A percentile compares a stretch with the other conserved stretches of the same genome.
phyloP scores from a whole-genome alignment of 2,329 filamentous ascomycete species.

The Talaromyces sp. region DNA sequence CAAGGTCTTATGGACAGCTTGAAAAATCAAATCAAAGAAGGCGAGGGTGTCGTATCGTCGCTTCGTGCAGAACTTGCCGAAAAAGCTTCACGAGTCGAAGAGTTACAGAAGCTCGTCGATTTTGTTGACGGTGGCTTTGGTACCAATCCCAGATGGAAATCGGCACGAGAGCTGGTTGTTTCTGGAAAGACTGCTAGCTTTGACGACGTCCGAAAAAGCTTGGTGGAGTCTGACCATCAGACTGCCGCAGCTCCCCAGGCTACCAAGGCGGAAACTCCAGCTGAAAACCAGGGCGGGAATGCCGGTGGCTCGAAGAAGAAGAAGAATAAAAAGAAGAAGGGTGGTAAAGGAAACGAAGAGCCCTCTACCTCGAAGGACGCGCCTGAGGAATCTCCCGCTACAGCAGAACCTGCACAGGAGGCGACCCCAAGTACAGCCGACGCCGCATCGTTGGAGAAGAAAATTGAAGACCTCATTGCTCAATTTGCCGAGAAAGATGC shows the following conservation, averaged over 20 bases:
- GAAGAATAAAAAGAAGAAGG: conserved; percentile 86
- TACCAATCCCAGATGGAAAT: conserved; percentile 29
- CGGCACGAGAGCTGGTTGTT: conserved; percentile 26
- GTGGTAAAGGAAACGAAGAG: conserved; percentile 47
- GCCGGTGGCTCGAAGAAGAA: conserved; percentile 61
- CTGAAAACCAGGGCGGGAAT: conserved; percentile 15
- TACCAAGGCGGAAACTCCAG: conserved; percentile 16
- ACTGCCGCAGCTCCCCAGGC: conserved; percentile 15
- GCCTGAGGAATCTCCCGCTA: conserved; percentile 5
- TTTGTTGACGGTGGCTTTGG: conserved; percentile 37
- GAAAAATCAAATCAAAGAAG: conserved; percentile 49
- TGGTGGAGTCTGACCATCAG: conserved; percentile 21
- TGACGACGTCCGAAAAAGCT: conserved; percentile 27
- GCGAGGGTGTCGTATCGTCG: conserved; percentile 44
- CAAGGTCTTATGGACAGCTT: conserved; percentile 53
- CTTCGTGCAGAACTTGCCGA: conserved; percentile 39
- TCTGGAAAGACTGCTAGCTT: conserved; percentile 31
- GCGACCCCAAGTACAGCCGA: conserved; percentile 34
- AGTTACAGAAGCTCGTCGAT: conserved; percentile 29
- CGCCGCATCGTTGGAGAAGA: conserved; percentile 28
- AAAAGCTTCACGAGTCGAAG: conserved; percentile 29
- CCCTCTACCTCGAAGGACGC: conserved; percentile 18
- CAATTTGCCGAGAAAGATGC: conserved; percentile 56
- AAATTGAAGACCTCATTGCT: conserved; percentile 28
- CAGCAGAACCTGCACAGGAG: conserved; percentile 6